Base-by-base conservation (phyloP, 1,284 basidiomycete species). In the Singerocomus inundabilis region DNA sequence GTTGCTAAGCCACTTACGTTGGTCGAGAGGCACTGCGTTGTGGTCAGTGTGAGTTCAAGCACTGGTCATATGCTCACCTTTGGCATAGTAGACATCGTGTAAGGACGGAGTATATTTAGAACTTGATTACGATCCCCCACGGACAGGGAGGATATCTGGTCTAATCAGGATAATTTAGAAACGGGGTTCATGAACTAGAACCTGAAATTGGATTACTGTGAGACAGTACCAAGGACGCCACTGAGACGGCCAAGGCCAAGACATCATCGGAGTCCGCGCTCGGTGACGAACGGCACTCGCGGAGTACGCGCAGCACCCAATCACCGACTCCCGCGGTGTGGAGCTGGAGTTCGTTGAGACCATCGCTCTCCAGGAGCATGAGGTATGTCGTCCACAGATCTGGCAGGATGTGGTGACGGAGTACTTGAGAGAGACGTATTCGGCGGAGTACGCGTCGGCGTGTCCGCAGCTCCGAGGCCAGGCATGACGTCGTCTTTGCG, bases 341-440 rank as follows among this genome's bases (percentile, higher is more conserved):
- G 3, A 80, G 69, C 30, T 80, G 75, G 11, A 53, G 59, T 48
- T 71, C 70, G 57, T 79, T 80, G 39, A 70, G 61, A 6, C 66
- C 68, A 35, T 72, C 70, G 52, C 70, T 75, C 57, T 83, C 81
- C 26, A 79, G 57, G 26, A 78, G 61, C 74, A 82, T 78, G 49
- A 78, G 71, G 47, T 80, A 67, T 2, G 73, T 70, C 15, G 73
- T 73, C 71, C 75, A 77, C n/a, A 82, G 55, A 57, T 81, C 79
- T n/a, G 64, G 64, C 0, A 59, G 54, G 38, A 78, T 53, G 26
- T 58, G 49, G 25, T 45, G 52, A 5, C 42, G 33, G 3, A 67
- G 62, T 42, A 75, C 50, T 52, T 74, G 70, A 13, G 59, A 60
- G 31, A 59, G 66, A 25, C 71, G 68, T 43, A 74, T 72, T 39